Percentiles rank a stretch among this genome's conserved stretches.
phyloP scores from a whole-genome alignment of 768 basidiomycete species.

The Mycena vulgaris region DNA sequence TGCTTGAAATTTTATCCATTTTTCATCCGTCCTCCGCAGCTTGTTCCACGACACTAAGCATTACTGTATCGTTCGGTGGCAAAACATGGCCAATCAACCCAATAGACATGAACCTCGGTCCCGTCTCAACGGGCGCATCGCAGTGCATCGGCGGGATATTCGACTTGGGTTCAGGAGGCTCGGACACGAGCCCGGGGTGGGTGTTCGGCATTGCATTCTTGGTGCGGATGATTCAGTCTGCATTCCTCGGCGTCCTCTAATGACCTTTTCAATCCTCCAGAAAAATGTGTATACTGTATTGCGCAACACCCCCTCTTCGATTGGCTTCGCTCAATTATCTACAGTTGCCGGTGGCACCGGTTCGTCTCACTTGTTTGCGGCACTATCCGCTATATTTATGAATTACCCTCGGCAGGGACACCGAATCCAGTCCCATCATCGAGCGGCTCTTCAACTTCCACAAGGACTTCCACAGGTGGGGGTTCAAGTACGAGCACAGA shows the following conservation, averaged over 20 bases:
- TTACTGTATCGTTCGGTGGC: constrained; percentile 22
- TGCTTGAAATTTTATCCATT: too few relatives aligned
- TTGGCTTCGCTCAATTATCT: constrained; percentile 16
- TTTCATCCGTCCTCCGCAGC: too few relatives aligned
- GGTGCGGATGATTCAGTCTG: background rate
- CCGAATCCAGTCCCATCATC: background rate
- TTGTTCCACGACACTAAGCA: constrained; percentile 9
- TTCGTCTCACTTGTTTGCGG: background rate
- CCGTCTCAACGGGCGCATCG: background rate
- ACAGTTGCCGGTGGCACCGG: constrained; percentile 12
- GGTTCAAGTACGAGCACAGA: too few relatives aligned
- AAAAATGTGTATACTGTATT: constrained; percentile 22
- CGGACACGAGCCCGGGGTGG: too few relatives aligned
- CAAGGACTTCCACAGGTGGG: background rate
- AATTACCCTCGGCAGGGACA: background rate
- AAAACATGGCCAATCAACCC: constrained; percentile 9
- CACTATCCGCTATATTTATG: background rate
- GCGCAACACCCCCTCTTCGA: constrained; percentile 2
- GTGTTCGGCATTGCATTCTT: constrained; percentile 1
- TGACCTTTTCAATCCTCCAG: background rate
- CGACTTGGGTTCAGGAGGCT: background rate
- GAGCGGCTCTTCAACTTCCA: background rate
- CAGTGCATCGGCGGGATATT: constrained; percentile 2
- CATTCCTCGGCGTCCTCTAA: background rate
- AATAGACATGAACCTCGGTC: background rate